Conservation (phyloP, 73 alveolate species). For the Paramecium sexaurelia region DNA sequence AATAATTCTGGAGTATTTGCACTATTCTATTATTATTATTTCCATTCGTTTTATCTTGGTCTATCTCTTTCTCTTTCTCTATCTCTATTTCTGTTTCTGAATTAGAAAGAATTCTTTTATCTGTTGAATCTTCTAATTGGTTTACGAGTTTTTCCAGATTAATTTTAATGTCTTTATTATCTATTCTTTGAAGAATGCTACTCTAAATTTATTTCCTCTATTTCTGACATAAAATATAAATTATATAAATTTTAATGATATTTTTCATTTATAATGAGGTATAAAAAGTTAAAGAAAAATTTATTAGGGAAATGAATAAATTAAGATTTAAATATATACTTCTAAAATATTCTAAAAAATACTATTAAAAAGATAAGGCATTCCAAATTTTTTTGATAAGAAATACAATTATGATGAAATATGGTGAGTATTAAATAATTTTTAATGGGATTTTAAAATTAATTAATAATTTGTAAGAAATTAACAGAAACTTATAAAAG, state of each 20-base stretch:
- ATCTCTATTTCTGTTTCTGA: background rate
- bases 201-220: constrained; percentile 26
- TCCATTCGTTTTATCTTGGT: background rate
- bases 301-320: background rate
- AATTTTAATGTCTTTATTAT: background rate
- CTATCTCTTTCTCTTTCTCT: background rate
- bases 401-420: too few relatives aligned
- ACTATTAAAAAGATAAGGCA: too few relatives aligned
- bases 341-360: background rate
- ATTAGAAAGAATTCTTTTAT: background rate
- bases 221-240: constrained; percentile 6
- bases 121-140: background rate
- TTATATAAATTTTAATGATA: background rate
- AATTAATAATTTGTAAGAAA: too few relatives aligned
- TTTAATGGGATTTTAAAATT: too few relatives aligned
- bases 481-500: too few relatives aligned
- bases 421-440: too few relatives aligned
- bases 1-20: background rate
- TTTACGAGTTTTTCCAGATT: background rate
- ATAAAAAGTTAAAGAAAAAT: background rate
- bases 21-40: background rate
- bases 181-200: background rate
- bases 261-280: background rate
- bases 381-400: too few relatives aligned
- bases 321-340: background rate